Base-by-base conservation (phyloP, 2,329 filamentous ascomycete genomes). In the Diaporthe sp. region DNA sequence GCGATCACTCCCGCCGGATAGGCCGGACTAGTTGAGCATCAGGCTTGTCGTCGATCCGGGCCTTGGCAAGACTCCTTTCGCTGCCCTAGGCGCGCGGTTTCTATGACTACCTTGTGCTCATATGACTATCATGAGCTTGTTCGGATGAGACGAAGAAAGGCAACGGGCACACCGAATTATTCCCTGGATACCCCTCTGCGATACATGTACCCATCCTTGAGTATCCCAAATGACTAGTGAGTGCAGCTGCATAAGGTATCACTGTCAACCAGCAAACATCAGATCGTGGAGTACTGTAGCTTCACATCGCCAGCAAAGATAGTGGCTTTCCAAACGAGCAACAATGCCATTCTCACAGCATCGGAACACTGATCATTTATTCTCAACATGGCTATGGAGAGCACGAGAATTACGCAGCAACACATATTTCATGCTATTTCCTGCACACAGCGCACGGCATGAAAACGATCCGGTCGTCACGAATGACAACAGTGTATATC, bases 21-120 rank as follows among this genome's bases (percentile, higher is more conserved):
- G 65, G 65, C 46, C 65, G 49, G 65, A 53, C 46, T 53, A 19
- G 22, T 68, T 19, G 65, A 53, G 65, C 46, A 68, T 39, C 44
- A 25, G 62, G 62, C 62, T 53, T 25, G 13, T 68, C 31, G 62
- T 68, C 62, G 44, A 68, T 68, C 65, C 65, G 46, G 31, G 65
- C 46, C 44, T 68, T 68, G 65, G 65, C 65, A 22, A 51, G 42
- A 7, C 62, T 49, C 31, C 51, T 55, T 15, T 13, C 4, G 31
- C 53, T 19, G 46, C 12, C 22, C 34, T 15, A 1, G 46, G 31
- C n/a, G 46, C 62, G 46, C 62, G 46, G 62, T 12, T 39, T 25
- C 37, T 68, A 39, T 53, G 62, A 53, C 15, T 68, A 10, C 62
- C 62, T 12, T 51, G 46, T 22, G 46, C 28, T 68, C 62, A 53